Evolutionary conservation across 129 eudicot species (phyloP).

Genomic region (Pittosporum tobira): DNA sequence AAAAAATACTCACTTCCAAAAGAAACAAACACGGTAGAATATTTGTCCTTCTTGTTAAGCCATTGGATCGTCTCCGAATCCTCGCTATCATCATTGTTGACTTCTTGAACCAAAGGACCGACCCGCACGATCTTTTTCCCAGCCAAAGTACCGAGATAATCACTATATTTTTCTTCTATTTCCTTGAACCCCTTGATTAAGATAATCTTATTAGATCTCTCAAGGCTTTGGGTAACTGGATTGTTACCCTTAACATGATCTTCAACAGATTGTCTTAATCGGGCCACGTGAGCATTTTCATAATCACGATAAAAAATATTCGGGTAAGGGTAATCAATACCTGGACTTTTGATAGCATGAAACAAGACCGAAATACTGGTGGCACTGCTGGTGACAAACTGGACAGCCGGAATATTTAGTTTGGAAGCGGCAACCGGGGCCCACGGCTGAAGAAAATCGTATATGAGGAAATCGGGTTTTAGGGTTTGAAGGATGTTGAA

Average conservation of each 20-base stretch:
- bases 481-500: background rate
- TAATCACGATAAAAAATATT: background rate
- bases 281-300: too few species aligned
- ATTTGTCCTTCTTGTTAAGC: too few species aligned
- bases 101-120: background rate
- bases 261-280: too few species aligned
- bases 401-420: background rate
- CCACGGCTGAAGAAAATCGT: conserved; percentile 8
- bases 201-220: too few species aligned
- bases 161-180: background rate
- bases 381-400: conserved; percentile 3
- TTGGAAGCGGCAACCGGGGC: background rate
- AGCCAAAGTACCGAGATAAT: background rate
- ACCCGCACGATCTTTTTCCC: background rate
- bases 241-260: too few species aligned
- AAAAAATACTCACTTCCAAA: too few species aligned
- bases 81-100: background rate
- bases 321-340: background rate
- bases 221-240: too few species aligned
- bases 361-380: background rate
- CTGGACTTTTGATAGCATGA: background rate
- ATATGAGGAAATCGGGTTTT: background rate
- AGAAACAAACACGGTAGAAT: too few species aligned
- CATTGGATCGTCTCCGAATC: too few species aligned
- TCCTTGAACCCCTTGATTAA: background rate